These are phyloP conservation scores for Aspergillus sergii DNA, from an alignment of 2,329 filamentous ascomycete species.

Conservation along the genomic window DNA sequence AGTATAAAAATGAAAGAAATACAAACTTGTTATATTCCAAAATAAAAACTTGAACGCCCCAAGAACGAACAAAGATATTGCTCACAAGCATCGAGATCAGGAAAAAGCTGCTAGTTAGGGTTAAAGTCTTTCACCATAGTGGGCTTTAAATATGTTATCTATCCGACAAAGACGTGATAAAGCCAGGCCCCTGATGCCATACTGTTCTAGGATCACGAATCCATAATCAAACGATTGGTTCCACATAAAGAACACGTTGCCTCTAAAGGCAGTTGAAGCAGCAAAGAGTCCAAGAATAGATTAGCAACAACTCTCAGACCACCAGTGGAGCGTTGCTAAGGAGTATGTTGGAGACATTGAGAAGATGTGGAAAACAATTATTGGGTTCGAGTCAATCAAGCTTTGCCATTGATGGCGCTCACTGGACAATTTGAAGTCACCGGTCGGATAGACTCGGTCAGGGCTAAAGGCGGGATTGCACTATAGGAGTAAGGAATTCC, in stretches of 20 bases:
- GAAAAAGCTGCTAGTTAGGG: too few species aligned
- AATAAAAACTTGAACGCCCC: too few species aligned
- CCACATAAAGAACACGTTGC: neutral
- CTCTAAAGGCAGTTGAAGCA: neutral
- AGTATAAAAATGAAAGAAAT: too few species aligned
- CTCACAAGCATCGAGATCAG: too few species aligned
- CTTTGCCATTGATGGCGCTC: neutral
- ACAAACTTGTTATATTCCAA: too few species aligned
- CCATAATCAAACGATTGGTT: neutral
- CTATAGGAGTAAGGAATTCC: neutral
- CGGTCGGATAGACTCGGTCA: constrained; percentile 10
- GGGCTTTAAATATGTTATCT: too few species aligned
- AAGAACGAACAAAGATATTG: too few species aligned
- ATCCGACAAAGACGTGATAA: too few species aligned
- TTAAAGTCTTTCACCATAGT: too few species aligned
- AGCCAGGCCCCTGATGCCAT: neutral
- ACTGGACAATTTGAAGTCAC: neutral
- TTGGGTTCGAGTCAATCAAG: neutral
- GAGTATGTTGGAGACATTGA: neutral
- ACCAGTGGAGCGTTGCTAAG: neutral
- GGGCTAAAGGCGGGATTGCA: neutral
- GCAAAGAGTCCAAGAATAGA: neutral
- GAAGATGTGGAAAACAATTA: neutral
- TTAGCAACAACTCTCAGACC: too few species aligned
- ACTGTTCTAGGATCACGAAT: neutral